phyloP scores from a whole-genome alignment of 352 stramenopile species.

The Saprolegnia diclina region DNA sequence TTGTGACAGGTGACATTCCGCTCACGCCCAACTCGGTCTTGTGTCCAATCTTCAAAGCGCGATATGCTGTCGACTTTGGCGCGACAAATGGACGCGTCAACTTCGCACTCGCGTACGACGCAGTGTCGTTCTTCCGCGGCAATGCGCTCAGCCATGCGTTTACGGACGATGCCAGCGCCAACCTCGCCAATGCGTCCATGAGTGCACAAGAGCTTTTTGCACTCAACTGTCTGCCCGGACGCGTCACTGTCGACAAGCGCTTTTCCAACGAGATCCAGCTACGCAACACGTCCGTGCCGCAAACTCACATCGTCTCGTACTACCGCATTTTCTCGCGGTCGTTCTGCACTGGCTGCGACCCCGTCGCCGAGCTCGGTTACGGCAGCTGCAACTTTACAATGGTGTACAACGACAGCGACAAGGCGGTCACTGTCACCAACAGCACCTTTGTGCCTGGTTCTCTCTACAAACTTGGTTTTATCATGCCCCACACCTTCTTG shows the following conservation, averaged over 20 bases:
- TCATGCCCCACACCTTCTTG: neutral
- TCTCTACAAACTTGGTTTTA: neutral
- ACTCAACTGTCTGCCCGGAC: slow-evolving; percentile 1
- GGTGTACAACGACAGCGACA: slow-evolving; percentile 1
- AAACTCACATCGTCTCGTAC: neutral
- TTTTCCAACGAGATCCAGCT: slow-evolving; percentile 1
- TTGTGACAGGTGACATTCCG: neutral
- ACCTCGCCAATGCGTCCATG: slow-evolving; percentile 1
- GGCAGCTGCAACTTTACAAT: neutral
- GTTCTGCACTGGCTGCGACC: slow-evolving; percentile 19
- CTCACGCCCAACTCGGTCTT: neutral
- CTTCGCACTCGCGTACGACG: slow-evolving; percentile 5
- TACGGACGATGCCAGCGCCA: neutral
- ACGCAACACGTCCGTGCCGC: neutral
- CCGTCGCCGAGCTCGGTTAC: slow-evolving; percentile 10
- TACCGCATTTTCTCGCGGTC: slow-evolving; percentile 10
- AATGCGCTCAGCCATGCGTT: slow-evolving; percentile 12
- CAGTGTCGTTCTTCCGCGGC: slow-evolving; percentile 15
- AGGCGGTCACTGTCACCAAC: slow-evolving; percentile 1
- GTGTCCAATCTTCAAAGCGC: neutral
- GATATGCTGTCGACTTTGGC: neutral
- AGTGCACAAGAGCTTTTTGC: neutral
- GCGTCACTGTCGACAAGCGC: slow-evolving; percentile 12
- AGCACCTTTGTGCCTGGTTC: neutral
- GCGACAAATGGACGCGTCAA: neutral